Base-by-base conservation (phyloP, 495 filamentous ascomycete species). In the Penicillium desertorum region DNA sequence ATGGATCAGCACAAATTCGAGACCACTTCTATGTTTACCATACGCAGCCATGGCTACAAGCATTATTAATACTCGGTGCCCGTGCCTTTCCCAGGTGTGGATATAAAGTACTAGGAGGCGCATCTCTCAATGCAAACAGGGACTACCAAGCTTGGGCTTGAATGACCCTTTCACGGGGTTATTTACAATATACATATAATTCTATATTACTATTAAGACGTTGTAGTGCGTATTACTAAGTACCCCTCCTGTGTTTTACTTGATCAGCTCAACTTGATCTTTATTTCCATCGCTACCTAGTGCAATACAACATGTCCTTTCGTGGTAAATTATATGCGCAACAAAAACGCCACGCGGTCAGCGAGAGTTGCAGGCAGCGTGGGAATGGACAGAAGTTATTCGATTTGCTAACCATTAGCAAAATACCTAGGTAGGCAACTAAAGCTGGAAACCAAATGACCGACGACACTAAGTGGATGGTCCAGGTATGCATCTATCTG, bases 391-490 rank as follows among this genome's bases (percentile, higher is more conserved):
- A 71, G 17, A 71, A 83, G 45, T 68, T 96, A 46, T 85, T 87
- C 54, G 74, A 77, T 11, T 66, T 91, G 56, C 71, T 97, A 48
- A 76, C 66, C 48, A 81, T 96, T 27, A 66, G 76, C 4, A 85
- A 88, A 52, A 83, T 83, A 72, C 76, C 84, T 1, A 82, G 64
- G 5, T 75, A 76, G 45, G 0, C 72, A 76, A 45, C 66, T 88
- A 69, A 97, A 97, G 70, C 62, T 19, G 92, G 92, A 3, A 96
- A 96, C 69, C 74, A 75, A 50, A 76, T 80, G 54, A 96, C 92
- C 54, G 79, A 89, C 70, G 92, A 97, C 65, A 70, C 96, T 46
- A 98, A 96, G 76, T 66, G 88, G 43, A 76, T 92, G 68, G 82
- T 95, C 46, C 95, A 93, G 77, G 87, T 86, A 67, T 55, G 68